These are phyloP conservation scores for Vigna hirtella DNA, from an alignment of 306 rosid genomes.

Conservation along the genomic window DNA sequence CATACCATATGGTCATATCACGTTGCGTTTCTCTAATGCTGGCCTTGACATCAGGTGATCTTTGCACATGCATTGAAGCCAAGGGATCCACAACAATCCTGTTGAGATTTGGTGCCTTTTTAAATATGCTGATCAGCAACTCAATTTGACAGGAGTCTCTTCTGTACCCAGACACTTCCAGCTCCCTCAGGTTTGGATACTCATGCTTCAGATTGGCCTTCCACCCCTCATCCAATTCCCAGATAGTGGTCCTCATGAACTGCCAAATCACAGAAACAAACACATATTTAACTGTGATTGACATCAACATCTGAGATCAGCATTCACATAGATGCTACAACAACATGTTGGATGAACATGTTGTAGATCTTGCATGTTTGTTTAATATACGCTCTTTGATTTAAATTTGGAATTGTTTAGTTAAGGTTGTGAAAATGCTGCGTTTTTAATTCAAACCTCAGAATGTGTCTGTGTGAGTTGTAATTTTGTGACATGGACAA, in stretches of 20 bases:
- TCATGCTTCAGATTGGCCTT: background rate
- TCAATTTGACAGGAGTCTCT: slow-evolving; percentile 23
- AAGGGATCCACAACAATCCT: slow-evolving; percentile 24
- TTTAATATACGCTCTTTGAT: background rate
- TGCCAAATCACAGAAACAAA: slow-evolving; percentile 5
- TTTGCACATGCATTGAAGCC: background rate
- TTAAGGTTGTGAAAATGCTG: background rate
- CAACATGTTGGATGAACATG: background rate
- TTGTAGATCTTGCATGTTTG: background rate
- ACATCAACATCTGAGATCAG: background rate
- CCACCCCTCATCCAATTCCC: background rate
- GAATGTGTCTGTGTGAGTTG: background rate
- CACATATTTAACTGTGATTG: background rate
- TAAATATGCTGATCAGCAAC: background rate
- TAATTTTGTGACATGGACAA: too few species aligned
- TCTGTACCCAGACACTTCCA: slow-evolving; percentile 31
- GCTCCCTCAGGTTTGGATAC: slow-evolving; percentile 3
- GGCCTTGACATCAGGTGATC: background rate
- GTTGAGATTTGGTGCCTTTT: slow-evolving; percentile 23
- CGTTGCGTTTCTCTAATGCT: background rate
- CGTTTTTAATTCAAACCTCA: background rate
- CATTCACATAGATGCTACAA: background rate
- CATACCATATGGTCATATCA: background rate
- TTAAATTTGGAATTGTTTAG: background rate
- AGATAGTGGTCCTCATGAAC: background rate